phyloP scores from a whole-genome alignment of 2,329 filamentous ascomycete species.

The Aspergillus fructus region DNA sequence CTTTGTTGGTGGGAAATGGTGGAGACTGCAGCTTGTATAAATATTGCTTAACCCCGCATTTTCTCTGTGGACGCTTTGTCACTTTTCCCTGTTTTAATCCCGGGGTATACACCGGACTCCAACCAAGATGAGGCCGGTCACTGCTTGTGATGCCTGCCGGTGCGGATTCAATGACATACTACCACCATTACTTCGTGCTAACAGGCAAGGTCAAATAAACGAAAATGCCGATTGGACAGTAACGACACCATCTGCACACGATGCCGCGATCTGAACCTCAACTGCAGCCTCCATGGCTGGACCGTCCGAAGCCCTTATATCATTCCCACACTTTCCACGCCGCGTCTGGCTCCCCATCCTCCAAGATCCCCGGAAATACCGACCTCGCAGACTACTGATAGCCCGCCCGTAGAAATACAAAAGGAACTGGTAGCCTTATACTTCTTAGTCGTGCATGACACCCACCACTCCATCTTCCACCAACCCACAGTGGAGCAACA shows the following conservation, averaged over 20 bases:
- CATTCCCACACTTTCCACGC: too few relatives aligned
- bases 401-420: background rate
- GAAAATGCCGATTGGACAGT: background rate
- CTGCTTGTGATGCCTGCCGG: background rate
- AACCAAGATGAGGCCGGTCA: background rate
- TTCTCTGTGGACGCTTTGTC: too few relatives aligned
- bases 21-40: too few relatives aligned
- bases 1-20: background rate
- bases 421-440: background rate
- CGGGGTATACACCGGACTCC: too few relatives aligned
- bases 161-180: background rate
- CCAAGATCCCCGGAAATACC: too few relatives aligned
- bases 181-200: background rate
- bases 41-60: too few relatives aligned
- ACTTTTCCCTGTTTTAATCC: too few relatives aligned
- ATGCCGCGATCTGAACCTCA: background rate
- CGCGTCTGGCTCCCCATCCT: too few relatives aligned
- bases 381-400: too few relatives aligned
- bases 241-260: background rate
- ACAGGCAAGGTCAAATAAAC: background rate
- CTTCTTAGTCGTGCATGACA: background rate
- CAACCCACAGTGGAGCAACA: background rate
- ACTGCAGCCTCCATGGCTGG: background rate
- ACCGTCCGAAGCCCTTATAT: background rate
- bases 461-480: slow-evolving; percentile 1